Conservation (phyloP, 192 early-diverging fungal genomes). For the Linnemannia schmuckeri region DNA sequence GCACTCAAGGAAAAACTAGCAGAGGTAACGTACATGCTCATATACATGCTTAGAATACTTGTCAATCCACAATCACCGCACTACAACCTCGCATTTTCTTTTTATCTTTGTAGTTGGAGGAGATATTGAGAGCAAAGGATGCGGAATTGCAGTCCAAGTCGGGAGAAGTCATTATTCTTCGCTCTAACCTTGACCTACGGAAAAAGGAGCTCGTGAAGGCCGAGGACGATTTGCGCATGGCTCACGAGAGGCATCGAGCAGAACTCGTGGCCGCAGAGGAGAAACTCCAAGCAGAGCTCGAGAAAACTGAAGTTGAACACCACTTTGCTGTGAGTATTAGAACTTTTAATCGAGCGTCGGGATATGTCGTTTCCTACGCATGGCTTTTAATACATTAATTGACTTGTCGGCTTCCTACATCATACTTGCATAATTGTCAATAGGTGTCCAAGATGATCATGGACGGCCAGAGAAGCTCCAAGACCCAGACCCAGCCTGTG, state of each 20-base stretch:
- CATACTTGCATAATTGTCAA: neutral
- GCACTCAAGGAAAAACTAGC: slow-evolving; percentile 14
- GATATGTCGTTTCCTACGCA: neutral
- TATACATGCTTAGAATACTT: too few species aligned
- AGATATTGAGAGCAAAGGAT: slow-evolving; percentile 11
- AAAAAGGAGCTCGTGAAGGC: neutral
- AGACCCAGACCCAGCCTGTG: slow-evolving; percentile 1
- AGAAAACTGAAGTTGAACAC: slow-evolving; percentile 26
- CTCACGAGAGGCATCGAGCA: slow-evolving; percentile 1
- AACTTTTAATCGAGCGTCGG: neutral
- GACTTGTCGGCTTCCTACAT: neutral
- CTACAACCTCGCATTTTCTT: neutral
- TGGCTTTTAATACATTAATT: neutral
- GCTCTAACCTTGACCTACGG: slow-evolving; percentile 16
- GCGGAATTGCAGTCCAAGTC: slow-evolving; percentile 22
- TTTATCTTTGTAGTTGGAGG: slow-evolving; percentile 15
- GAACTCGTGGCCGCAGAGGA: slow-evolving; percentile 17
- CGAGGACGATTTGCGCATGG: neutral
- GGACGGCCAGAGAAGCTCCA: neutral
- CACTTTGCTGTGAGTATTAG: slow-evolving; percentile 29
- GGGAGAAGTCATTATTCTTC: slow-evolving; percentile 21
- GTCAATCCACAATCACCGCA: too few species aligned
- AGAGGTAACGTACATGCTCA: slow-evolving; percentile 5
- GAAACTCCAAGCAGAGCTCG: slow-evolving; percentile 20
- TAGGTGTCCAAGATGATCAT: neutral